Conservation (phyloP, 345 rosid genomes). For the Boechera divaricarpa region DNA sequence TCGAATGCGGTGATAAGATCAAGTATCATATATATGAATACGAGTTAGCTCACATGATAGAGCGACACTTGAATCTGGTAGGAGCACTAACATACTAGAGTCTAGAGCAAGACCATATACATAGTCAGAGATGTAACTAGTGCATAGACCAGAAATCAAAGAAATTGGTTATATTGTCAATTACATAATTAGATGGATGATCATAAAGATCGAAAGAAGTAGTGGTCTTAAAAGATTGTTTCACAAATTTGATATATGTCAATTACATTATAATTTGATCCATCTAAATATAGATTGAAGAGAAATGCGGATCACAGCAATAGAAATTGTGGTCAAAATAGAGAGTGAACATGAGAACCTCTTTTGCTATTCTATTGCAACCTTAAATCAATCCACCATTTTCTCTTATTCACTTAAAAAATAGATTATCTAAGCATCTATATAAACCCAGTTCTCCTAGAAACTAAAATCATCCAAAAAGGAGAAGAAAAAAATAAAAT, state of each 20-base stretch:
- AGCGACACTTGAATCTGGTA: not conserved
- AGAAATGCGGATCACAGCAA: slow-evolving; percentile 24
- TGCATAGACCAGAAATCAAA: not conserved
- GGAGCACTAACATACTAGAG: not conserved
- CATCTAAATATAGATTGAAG: slow-evolving; percentile 30
- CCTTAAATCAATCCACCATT: slow-evolving; percentile 36
- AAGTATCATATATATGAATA: too few species aligned
- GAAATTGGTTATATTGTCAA: not conserved
- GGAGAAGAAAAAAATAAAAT: not conserved
- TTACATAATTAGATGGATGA: not conserved
- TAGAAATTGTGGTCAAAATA: slow-evolving; percentile 14
- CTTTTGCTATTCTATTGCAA: slow-evolving; percentile 24
- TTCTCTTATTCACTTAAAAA: slow-evolving; percentile 18
- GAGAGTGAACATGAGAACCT: slow-evolving; percentile 7
- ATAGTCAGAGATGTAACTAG: slow-evolving; percentile 1
- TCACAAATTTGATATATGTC: not conserved
- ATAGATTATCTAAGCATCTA: slow-evolving; percentile 28
- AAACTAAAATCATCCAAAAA: slow-evolving; percentile 16
- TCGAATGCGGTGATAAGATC: too few species aligned
- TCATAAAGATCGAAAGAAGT: not conserved
- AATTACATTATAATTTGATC: not conserved
- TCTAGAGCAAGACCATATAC: not conserved
- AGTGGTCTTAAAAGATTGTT: not conserved
- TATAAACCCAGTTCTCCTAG: slow-evolving; percentile 18
- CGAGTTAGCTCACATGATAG: not conserved